Evolutionary conservation across 2,329 filamentous ascomycete genomes (phyloP).

Genomic region (Elsinoe necatrix): DNA sequence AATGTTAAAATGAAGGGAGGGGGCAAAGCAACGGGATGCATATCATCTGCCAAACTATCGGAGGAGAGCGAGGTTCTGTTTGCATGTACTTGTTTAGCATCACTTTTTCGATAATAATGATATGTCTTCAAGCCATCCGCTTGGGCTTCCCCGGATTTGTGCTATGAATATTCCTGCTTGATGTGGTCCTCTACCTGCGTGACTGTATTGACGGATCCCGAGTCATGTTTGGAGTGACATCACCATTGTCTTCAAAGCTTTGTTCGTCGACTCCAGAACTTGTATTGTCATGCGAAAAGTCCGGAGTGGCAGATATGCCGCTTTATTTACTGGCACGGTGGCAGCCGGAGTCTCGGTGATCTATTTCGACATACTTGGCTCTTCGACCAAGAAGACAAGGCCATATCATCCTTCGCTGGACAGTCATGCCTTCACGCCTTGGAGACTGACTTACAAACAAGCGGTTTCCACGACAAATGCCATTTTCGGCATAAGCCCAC

Average conservation of each 20-base stretch:
- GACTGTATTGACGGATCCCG: too few relatives aligned
- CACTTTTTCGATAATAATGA: too few relatives aligned
- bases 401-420: conserved; percentile 39
- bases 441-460: conserved; percentile 54
- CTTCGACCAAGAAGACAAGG: background rate
- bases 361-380: background rate
- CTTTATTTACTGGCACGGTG: background rate
- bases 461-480: conserved; percentile 59
- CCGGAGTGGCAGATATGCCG: background rate
- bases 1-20: conserved; percentile 1
- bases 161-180: too few relatives aligned
- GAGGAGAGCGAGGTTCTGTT: background rate
- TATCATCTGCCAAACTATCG: too few relatives aligned
- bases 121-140: too few relatives aligned
- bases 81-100: too few relatives aligned
- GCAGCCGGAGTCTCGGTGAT: background rate
- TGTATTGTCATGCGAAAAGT: background rate
- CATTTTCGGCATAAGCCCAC: conserved; percentile 55
- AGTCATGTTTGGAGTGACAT: background rate
- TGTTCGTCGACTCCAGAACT: background rate
- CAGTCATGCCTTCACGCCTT: conserved; percentile 54
- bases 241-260: background rate
- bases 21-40: too few relatives aligned
- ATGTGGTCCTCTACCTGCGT: too few relatives aligned
- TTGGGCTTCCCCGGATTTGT: too few relatives aligned